Conservation (phyloP, 352 stramenopile genomes). For the Phytophthora sansomeana region DNA sequence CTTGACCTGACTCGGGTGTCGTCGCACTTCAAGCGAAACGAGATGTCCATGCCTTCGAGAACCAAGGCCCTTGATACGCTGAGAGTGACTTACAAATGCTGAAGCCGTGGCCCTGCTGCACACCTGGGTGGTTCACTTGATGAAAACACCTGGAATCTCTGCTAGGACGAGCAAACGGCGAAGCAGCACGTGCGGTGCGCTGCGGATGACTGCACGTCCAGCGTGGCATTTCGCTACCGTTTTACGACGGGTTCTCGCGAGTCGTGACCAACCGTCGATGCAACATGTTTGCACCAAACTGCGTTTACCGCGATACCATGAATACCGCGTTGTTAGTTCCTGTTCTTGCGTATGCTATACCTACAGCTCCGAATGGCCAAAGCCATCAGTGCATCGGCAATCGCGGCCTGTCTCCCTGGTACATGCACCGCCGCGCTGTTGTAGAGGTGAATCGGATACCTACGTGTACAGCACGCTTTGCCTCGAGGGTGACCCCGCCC, state of each 20-base stretch:
- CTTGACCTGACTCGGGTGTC: too few relatives aligned
- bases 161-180: constrained; percentile 32
- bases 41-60: constrained; percentile 20
- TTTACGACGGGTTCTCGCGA: constrained; percentile 22
- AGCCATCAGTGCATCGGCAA: constrained; percentile 13
- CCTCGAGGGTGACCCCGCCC: constrained; percentile 17
- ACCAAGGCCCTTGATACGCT: constrained; percentile 2
- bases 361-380: not conserved
- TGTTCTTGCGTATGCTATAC: not conserved
- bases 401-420: too few relatives aligned
- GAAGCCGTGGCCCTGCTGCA: constrained; percentile 8
- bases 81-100: constrained; percentile 13
- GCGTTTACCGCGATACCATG: too few relatives aligned
- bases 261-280: too few relatives aligned
- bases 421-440: constrained; percentile 14
- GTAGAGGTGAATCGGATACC: constrained; percentile 1
- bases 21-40: too few relatives aligned
- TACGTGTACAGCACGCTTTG: not conserved
- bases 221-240: constrained; percentile 12
- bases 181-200: constrained; percentile 26
- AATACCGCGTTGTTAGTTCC: not conserved
- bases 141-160: constrained; percentile 34
- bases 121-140: constrained; percentile 15
- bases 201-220: constrained; percentile 22
- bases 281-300: too few relatives aligned